A percentile compares a stretch with the other conserved stretches of the same genome.
phyloP scores from a whole-genome alignment of 73 alveolate species.

The Symbiodinium pilosum region DNA sequence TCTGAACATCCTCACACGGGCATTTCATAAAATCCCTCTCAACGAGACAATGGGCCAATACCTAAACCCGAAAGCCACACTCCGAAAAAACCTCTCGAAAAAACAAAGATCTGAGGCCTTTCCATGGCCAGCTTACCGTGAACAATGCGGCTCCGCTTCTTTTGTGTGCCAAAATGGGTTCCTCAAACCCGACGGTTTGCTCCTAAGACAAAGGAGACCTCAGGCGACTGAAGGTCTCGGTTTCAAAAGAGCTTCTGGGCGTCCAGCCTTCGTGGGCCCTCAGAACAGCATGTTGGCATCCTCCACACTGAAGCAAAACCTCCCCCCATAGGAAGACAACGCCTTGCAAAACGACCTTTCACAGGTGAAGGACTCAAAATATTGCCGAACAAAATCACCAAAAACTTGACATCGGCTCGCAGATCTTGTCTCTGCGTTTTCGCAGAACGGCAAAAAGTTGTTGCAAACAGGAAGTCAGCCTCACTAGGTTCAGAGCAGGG shows the following conservation, averaged over 20 bases:
- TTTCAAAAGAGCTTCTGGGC: conserved; percentile 7
- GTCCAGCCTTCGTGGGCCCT: conserved; percentile 19
- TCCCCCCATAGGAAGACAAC: conserved; percentile 18
- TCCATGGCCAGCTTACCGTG: not conserved
- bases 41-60: too few relatives aligned
- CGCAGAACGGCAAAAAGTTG: conserved; percentile 69
- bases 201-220: not conserved
- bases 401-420: conserved; percentile 56
- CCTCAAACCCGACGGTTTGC: not conserved
- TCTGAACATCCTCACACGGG: too few relatives aligned
- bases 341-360: not conserved
- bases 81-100: not conserved
- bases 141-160: too few relatives aligned
- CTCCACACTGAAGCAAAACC: conserved; percentile 15
- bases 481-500: not conserved
- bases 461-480: conserved; percentile 41
- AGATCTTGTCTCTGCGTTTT: conserved; percentile 78
- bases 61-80: not conserved
- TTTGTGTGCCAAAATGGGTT: not conserved
- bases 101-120: not conserved
- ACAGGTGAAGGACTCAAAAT: conserved; percentile 3
- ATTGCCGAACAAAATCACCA: conserved; percentile 28
- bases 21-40: too few relatives aligned
- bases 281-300: conserved; percentile 10
- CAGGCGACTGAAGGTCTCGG: not conserved